phyloP scores from a whole-genome alignment of 2,329 filamentous ascomycete genomes.

The Akanthomyces muscarius region DNA sequence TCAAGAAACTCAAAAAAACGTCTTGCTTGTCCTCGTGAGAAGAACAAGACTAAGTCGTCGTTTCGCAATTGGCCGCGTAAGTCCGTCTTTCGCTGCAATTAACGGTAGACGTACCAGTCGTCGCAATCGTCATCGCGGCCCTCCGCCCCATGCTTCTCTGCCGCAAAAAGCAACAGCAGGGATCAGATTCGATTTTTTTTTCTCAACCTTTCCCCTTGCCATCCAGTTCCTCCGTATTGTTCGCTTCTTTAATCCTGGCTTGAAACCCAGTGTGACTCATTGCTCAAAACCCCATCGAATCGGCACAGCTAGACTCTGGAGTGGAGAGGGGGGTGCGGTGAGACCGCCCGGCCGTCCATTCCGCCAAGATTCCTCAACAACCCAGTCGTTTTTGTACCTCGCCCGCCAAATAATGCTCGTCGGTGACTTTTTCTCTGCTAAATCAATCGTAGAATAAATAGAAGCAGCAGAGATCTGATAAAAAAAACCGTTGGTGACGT shows the following conservation, averaged over 20 bases:
- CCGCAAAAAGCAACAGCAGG: slow-evolving; percentile 2
- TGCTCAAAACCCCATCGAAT: slow-evolving; percentile 2
- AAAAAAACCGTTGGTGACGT: not conserved
- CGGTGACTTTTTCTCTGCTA: not conserved
- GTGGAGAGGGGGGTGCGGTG: not conserved
- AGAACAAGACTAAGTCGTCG: not conserved
- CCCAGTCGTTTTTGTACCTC: slow-evolving; percentile 1
- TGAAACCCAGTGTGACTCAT: slow-evolving; percentile 19
- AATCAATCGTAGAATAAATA: not conserved
- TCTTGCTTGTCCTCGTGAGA: not conserved
- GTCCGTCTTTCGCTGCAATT: not conserved
- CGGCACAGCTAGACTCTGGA: not conserved
- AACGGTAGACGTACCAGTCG: not conserved
- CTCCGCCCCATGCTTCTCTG: not conserved
- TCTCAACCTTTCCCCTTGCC: not conserved
- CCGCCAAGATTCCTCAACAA: not conserved
- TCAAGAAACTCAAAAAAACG: not conserved
- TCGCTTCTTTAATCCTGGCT: not conserved
- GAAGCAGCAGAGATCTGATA: slow-evolving; percentile 13
- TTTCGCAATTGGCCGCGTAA: not conserved
- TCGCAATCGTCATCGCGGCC: not conserved
- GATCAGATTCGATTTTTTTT: not conserved
- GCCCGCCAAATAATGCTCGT: slow-evolving; percentile 3
- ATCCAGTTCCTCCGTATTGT: slow-evolving; percentile 1
- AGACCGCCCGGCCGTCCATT: not conserved